phyloP scores from a whole-genome alignment of 306 rosid genomes.

The Pterocarpus santalinus region DNA sequence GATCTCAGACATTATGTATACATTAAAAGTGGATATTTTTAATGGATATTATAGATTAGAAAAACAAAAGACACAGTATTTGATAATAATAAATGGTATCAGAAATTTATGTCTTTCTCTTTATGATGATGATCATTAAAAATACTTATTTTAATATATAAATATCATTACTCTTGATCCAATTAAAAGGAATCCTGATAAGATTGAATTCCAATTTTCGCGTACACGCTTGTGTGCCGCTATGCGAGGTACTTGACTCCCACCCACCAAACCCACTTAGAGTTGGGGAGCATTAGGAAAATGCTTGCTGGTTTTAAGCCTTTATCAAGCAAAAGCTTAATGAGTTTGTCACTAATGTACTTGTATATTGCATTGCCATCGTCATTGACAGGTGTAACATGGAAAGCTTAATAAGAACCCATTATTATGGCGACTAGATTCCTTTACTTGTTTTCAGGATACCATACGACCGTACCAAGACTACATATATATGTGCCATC shows the following conservation, averaged over 20 bases:
- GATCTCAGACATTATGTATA: not conserved
- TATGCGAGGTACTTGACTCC: slow-evolving; percentile 31
- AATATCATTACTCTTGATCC: too few relatives aligned
- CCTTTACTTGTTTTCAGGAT: not conserved
- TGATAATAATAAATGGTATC: too few relatives aligned
- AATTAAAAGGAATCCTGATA: not conserved
- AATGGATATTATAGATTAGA: too few relatives aligned
- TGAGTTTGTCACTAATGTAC: not conserved
- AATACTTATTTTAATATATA: too few relatives aligned
- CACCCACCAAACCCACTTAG: slow-evolving; percentile 50
- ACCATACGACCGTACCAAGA: not conserved
- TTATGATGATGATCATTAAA: too few relatives aligned
- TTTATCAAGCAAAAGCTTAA: slow-evolving; percentile 39
- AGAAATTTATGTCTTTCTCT: too few relatives aligned
- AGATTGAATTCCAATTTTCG: not conserved
- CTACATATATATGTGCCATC: not conserved
- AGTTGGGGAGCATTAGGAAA: slow-evolving; percentile 46
- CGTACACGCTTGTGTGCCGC: not conserved
- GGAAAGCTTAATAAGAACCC: not conserved
- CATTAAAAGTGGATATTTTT: too few relatives aligned
- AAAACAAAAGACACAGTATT: too few relatives aligned
- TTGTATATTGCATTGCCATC: slow-evolving; percentile 21
- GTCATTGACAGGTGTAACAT: slow-evolving; percentile 22
- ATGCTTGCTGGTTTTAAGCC: slow-evolving; percentile 29
- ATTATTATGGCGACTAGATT: not conserved